A percentile compares a stretch with the other conserved stretches of the same genome.
Evolutionary conservation across 164 flowering plant species (phyloP).

Genomic region (Tetracentron sinense): DNA sequence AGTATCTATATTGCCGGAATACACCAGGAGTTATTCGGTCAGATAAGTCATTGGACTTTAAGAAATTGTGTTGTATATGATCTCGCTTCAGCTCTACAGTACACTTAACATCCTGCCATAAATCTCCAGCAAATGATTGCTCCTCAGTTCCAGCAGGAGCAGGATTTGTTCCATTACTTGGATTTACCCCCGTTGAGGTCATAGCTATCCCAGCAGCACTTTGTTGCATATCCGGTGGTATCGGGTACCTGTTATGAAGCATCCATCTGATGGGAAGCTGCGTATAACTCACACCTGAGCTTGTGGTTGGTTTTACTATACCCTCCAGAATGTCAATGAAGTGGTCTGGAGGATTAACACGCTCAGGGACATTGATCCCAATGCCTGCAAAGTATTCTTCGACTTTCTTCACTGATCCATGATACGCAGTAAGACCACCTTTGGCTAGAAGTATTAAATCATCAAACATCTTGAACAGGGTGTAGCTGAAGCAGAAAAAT

Average conservation of each 20-base stretch:
- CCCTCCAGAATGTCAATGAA: conserved; percentile 96
- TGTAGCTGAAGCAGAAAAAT: conserved; percentile 55
- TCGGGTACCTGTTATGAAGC: conserved; percentile 86
- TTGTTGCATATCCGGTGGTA: conserved; percentile 83
- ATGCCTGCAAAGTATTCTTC: conserved; percentile 84
- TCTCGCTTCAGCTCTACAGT: conserved; percentile 56
- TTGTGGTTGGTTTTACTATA: conserved; percentile 54
- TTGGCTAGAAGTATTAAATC: conserved; percentile 95
- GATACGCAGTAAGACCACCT: conserved; percentile 91
- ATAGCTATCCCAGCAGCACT: conserved; percentile 37
- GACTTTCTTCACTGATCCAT: conserved; percentile 86
- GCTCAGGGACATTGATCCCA: conserved; percentile 86
- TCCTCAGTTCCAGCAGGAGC: conserved; percentile 28
- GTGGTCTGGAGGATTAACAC: conserved; percentile 93
- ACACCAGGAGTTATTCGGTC: conserved; percentile 63
- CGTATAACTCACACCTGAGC: conserved; percentile 38
- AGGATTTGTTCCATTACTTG: conserved; percentile 30
- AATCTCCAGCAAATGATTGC: conserved; percentile 72
- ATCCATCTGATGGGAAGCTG: conserved; percentile 96
- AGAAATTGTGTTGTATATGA: conserved; percentile 44
- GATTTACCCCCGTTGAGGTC: conserved; percentile 29
- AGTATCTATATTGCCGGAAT: conserved; percentile 62
- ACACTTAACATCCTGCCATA: conserved; percentile 72
- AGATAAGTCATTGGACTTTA: conserved; percentile 59
- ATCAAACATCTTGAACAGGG: conserved; percentile 94